Percentiles rank a stretch among this genome's conserved stretches.
Conservation (phyloP, 305 asterid genomes). For the Vinca major region DNA sequence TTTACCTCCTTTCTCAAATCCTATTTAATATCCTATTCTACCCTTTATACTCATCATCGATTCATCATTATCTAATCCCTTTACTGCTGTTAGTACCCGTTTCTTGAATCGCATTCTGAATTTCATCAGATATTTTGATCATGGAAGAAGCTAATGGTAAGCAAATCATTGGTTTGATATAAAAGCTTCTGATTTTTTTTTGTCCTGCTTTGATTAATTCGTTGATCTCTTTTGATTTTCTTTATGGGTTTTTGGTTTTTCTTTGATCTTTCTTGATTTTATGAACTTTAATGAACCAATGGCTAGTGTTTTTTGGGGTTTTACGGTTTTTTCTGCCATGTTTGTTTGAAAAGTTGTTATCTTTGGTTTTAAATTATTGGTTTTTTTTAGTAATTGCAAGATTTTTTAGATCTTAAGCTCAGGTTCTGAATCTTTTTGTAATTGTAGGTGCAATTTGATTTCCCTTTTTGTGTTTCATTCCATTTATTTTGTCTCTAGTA, state of each 20-base stretch:
- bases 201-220: neutral
- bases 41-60: neutral
- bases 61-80: too few species aligned
- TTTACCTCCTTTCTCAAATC: neutral
- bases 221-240: neutral
- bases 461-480: neutral
- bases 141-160: slow-evolving; percentile 23
- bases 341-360: neutral
- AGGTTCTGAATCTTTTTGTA: neutral
- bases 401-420: neutral
- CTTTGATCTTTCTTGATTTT: neutral
- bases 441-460: neutral
- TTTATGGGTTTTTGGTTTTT: neutral
- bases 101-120: neutral
- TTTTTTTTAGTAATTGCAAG: neutral
- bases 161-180: neutral
- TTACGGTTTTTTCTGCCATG: neutral
- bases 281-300: neutral
- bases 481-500: neutral
- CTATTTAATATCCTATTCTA: neutral
- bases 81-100: too few species aligned
- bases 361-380: neutral
- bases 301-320: neutral
- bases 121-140: neutral
- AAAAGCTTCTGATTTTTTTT: neutral